These are phyloP conservation scores for Aspergillus coremiiformis DNA, from an alignment of 495 filamentous ascomycete genomes.

Conservation along the genomic window DNA sequence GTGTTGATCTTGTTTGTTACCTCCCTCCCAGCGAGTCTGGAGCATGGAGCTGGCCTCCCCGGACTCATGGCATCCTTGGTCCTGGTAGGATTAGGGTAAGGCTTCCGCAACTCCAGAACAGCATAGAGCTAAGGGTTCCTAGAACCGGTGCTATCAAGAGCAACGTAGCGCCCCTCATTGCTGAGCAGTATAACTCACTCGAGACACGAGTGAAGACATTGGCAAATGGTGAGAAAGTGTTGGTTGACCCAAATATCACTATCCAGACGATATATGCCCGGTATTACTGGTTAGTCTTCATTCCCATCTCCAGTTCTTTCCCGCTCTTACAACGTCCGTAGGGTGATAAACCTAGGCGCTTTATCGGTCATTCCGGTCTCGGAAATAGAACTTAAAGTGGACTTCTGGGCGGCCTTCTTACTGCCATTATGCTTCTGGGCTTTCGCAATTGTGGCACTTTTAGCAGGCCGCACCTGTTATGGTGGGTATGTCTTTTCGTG, in stretches of 20 bases:
- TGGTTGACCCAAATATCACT: constrained; percentile 56
- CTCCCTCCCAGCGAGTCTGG: constrained; percentile 41
- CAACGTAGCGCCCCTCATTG: constrained; percentile 44
- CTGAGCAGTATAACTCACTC: constrained; percentile 32
- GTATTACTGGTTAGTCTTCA: not conserved
- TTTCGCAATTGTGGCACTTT: not conserved
- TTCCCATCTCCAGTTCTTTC: not conserved
- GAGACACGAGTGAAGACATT: constrained; percentile 29
- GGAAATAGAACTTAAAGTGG: constrained; percentile 24
- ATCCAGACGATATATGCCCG: constrained; percentile 8
- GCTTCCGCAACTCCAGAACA: not conserved
- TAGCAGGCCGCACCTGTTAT: not conserved
- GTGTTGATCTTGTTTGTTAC: constrained; percentile 57
- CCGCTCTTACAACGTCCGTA: constrained; percentile 12
- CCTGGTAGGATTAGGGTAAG: constrained; percentile 34
- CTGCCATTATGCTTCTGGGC: constrained; percentile 27
- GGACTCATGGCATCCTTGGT: constrained; percentile 15
- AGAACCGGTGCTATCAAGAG: constrained; percentile 42
- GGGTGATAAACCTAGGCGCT: constrained; percentile 32
- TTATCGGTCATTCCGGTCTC: constrained; percentile 27
- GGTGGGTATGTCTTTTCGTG: not conserved
- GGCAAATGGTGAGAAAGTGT: constrained; percentile 47
- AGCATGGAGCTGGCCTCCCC: constrained; percentile 7
- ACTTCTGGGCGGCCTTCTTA: constrained; percentile 54
- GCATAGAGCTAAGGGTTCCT: not conserved